phyloP scores from a whole-genome alignment of 441 rosid species.

The Mallotus japonicus region DNA sequence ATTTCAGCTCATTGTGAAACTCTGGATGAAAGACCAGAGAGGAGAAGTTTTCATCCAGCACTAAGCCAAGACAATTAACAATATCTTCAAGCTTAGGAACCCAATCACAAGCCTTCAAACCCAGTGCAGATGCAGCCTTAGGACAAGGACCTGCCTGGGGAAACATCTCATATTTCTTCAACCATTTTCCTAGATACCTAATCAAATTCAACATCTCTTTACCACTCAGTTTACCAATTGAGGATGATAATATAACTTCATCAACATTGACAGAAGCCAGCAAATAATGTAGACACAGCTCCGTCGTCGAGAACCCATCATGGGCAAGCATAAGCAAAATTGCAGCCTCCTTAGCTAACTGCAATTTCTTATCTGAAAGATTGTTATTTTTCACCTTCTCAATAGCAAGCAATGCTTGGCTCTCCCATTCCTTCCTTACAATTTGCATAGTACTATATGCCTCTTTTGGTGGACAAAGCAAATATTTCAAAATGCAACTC shows the following conservation, averaged over 20 bases:
- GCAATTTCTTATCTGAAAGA: conserved; percentile 36
- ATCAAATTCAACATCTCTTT: conserved; percentile 66
- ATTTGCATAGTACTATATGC: conserved; percentile 51
- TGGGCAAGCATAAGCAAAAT: conserved; percentile 78
- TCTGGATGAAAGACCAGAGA: conserved; percentile 59
- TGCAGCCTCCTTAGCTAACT: conserved; percentile 60
- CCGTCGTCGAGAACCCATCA: conserved; percentile 66
- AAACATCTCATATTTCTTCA: conserved; percentile 75
- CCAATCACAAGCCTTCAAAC: conserved; percentile 67
- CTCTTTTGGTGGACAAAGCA: conserved; percentile 64
- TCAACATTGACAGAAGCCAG: conserved; percentile 53
- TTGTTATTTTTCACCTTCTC: conserved; percentile 40
- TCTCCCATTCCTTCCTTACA: conserved; percentile 71
- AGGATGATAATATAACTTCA: conserved; percentile 61
- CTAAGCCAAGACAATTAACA: conserved; percentile 51
- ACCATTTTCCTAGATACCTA: conserved; percentile 73
- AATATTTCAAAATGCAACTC: conserved; percentile 62
- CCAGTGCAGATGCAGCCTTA: conserved; percentile 48
- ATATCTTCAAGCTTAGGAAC: conserved; percentile 74
- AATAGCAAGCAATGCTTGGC: conserved; percentile 55
- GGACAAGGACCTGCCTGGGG: conserved; percentile 82
- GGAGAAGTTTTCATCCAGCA: conserved; percentile 73
- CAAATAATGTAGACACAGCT: conserved; percentile 81
- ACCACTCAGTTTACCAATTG: conserved; percentile 59
- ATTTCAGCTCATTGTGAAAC: conserved; percentile 69